Conservation (phyloP, 2,329 filamentous ascomycete species). For the Hirsutella rhossiliensis region DNA sequence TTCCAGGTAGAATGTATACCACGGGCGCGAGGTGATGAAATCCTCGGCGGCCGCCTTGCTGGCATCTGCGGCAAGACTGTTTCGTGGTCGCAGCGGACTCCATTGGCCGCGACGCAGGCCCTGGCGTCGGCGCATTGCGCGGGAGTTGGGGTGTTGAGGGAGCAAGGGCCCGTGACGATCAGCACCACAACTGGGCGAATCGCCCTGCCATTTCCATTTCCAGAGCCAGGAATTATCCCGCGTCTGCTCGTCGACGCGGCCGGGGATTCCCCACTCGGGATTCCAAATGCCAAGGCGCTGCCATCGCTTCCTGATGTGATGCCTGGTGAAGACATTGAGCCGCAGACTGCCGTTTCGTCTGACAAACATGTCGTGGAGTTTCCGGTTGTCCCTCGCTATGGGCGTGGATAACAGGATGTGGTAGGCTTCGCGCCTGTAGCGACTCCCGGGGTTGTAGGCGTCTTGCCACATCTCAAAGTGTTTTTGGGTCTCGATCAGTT, state of each 20-base stretch:
- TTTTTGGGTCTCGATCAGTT: not conserved
- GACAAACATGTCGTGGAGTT: not conserved
- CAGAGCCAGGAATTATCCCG: not conserved
- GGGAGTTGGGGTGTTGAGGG: not conserved
- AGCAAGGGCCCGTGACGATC: not conserved
- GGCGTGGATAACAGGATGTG: not conserved
- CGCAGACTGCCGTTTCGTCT: not conserved
- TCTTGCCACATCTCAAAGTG: not conserved
- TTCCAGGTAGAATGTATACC: not conserved
- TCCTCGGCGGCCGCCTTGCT: not conserved
- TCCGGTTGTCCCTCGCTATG: not conserved
- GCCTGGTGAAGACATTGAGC: not conserved
- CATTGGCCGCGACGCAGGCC: not conserved
- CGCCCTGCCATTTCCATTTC: constrained; percentile 1
- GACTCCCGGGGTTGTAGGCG: not conserved
- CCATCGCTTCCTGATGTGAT: not conserved
- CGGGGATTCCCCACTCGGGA: not conserved
- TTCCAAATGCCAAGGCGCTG: not conserved
- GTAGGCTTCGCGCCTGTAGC: not conserved
- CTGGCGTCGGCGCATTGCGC: not conserved
- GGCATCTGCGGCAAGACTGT: not conserved
- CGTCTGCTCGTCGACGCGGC: not conserved
- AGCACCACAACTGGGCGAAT: not conserved
- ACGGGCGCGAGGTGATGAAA: constrained; percentile 1
- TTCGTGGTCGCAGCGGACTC: too few relatives aligned